Conservation (phyloP, 129 eudicot genomes). For the Solidago caesia region DNA sequence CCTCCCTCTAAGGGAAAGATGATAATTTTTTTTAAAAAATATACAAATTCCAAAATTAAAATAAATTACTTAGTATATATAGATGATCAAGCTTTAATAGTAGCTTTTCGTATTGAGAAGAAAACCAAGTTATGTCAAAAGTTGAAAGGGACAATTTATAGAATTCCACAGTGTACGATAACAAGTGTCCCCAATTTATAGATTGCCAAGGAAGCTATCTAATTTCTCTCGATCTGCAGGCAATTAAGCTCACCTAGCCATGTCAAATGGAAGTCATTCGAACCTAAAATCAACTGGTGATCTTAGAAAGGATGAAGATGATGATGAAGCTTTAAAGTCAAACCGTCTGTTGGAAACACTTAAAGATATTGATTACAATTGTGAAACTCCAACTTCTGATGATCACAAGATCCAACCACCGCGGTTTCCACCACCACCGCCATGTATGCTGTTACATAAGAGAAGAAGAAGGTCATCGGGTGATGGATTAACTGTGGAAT, state of each 20-base stretch:
- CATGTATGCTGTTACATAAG: constrained; percentile 15
- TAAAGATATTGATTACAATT: background rate
- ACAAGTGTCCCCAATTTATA: constrained; percentile 6
- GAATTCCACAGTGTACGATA: too few species aligned
- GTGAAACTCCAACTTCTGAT: constrained; percentile 33
- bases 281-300: constrained; percentile 14
- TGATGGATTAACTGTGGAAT: constrained; percentile 13
- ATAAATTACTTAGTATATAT: too few species aligned
- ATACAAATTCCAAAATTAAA: too few species aligned
- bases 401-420: constrained; percentile 36
- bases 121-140: background rate
- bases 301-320: constrained; percentile 13
- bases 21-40: too few species aligned
- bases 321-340: constrained; percentile 23
- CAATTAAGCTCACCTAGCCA: background rate
- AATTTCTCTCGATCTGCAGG: constrained; percentile 6
- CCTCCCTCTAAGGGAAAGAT: too few species aligned
- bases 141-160: background rate
- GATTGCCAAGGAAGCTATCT: constrained; percentile 25
- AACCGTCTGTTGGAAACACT: constrained; percentile 1
- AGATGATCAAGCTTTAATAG: too few species aligned
- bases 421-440: constrained; percentile 21
- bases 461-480: constrained; percentile 21
- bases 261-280: constrained; percentile 3
- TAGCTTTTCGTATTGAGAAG: too few species aligned